Conservation (phyloP, 2,329 filamentous ascomycete species). For the Penicillium expansum region DNA sequence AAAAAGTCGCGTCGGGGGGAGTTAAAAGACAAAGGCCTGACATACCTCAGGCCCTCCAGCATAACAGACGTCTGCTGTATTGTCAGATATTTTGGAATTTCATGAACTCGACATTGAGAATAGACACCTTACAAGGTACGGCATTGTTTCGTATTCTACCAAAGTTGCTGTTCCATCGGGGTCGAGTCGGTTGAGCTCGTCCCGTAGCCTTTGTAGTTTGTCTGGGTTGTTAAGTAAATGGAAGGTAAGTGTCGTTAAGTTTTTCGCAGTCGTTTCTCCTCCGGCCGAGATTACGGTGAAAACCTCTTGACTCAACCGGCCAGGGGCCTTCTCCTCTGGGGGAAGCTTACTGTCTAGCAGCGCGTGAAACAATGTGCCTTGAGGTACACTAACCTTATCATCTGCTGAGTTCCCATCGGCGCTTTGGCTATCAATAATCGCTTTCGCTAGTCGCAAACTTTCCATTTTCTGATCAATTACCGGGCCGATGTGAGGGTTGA, state of each 20-base stretch:
- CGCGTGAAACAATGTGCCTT: constrained; percentile 24
- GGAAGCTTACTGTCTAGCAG: constrained; percentile 35
- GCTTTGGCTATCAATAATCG: constrained; percentile 9
- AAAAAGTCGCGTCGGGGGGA: not conserved
- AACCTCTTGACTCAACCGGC: constrained; percentile 28
- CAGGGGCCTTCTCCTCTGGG: constrained; percentile 33
- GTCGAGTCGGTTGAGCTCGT: constrained; percentile 28
- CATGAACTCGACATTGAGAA: too few species aligned
- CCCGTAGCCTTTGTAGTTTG: constrained; percentile 24
- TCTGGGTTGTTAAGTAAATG: constrained; percentile 30
- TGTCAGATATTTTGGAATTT: not conserved
- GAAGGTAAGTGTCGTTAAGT: constrained; percentile 29
- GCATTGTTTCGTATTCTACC: constrained; percentile 29
- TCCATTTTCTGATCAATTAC: constrained; percentile 14
- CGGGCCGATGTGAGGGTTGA: constrained; percentile 21
- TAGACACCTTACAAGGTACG: constrained; percentile 25
- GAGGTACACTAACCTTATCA: not conserved
- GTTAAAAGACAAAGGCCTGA: too few species aligned
- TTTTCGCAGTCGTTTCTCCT: constrained; percentile 30
- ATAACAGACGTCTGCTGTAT: constrained; percentile 26
- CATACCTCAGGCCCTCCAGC: constrained; percentile 30
- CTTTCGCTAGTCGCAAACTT: constrained; percentile 11
- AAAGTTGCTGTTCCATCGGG: constrained; percentile 21
- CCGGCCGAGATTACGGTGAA: constrained; percentile 29
- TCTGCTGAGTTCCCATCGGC: not conserved